Evolutionary conservation across 176 grass and related monocot genomes (phyloP).

Genomic region (Triticum timopheevii): DNA sequence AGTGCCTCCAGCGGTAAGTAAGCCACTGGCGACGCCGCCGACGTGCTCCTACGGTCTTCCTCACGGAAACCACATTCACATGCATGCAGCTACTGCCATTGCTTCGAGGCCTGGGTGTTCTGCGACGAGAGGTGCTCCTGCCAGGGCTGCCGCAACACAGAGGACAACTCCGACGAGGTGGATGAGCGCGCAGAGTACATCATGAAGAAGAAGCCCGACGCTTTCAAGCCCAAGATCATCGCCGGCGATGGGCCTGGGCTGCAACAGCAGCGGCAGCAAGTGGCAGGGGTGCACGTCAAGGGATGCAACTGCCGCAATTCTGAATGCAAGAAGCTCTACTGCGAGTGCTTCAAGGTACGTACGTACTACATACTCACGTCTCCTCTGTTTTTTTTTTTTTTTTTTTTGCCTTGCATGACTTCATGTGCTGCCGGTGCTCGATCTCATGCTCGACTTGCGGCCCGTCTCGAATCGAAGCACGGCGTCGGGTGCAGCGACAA

Average conservation of each 20-base stretch:
- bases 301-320: conserved; percentile 36
- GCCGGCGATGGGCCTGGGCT: background rate
- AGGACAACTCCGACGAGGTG: background rate
- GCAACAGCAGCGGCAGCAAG: background rate
- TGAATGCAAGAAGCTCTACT: conserved; percentile 33
- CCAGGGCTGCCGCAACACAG: background rate
- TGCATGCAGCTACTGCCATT: conserved; percentile 23
- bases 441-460: background rate
- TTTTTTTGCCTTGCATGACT: background rate
- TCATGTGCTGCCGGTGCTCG: background rate
- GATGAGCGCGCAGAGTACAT: background rate
- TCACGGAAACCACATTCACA: background rate
- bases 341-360: conserved; percentile 47
- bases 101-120: background rate
- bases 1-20: background rate
- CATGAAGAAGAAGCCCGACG: background rate
- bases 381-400: background rate
- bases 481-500: conserved; percentile 1
- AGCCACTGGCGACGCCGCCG: background rate
- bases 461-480: conserved; percentile 22
- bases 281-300: background rate
- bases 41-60: background rate
- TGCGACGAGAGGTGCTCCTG: conserved; percentile 25
- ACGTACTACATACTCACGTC: background rate
- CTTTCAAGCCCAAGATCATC: conserved; percentile 1